Evolutionary conservation across 345 rosid genomes (phyloP).

Genomic region (Euclidium syriacum): DNA sequence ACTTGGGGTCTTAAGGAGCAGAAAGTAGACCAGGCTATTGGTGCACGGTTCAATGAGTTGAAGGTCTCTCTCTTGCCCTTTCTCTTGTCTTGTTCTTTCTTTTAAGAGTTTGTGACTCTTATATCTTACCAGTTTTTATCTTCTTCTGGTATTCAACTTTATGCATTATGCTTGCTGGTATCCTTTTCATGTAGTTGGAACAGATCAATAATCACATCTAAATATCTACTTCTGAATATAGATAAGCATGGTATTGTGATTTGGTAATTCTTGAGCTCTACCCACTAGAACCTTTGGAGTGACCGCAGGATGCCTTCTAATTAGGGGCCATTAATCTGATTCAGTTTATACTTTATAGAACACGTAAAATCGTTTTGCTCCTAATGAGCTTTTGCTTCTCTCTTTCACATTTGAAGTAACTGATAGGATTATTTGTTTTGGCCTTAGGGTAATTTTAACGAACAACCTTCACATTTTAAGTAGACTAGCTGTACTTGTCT

Average conservation of each 20-base stretch:
- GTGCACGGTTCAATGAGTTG: constrained; percentile 54
- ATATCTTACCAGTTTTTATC: neutral
- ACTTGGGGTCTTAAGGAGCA: constrained; percentile 59
- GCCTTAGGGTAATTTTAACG: neutral
- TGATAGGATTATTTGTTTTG: neutral
- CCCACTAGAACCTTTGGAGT: neutral
- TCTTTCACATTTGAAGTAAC: neutral
- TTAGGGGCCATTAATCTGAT: neutral
- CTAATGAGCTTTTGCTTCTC: neutral
- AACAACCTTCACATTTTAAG: neutral
- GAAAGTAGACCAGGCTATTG: constrained; percentile 59
- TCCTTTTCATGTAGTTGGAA: neutral
- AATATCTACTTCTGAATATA: neutral
- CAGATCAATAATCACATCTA: neutral
- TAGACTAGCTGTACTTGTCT: neutral
- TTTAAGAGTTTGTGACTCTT: neutral
- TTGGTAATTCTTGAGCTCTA: neutral
- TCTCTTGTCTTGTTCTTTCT: neutral
- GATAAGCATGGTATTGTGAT: neutral
- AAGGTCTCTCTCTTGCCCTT: constrained; percentile 43
- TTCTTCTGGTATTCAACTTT: neutral
- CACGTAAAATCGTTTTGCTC: neutral
- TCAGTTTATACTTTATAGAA: neutral
- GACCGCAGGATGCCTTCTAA: neutral
- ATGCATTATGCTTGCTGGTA: neutral